These are phyloP conservation scores for Dactylellina cionopaga DNA, from an alignment of 2,329 filamentous ascomycete species.

Conservation along the genomic window DNA sequence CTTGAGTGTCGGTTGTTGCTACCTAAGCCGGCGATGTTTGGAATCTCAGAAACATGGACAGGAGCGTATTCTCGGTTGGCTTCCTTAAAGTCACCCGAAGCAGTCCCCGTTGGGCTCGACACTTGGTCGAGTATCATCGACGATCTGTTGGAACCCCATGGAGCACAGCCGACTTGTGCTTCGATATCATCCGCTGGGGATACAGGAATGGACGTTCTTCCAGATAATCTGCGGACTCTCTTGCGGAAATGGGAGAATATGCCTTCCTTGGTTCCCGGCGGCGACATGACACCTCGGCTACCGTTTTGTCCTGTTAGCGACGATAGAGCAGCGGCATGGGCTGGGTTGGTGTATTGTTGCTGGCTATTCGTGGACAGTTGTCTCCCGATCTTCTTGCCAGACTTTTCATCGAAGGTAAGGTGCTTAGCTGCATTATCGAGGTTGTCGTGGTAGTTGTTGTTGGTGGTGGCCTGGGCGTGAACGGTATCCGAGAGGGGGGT, in stretches of 20 bases:
- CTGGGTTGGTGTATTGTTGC: constrained; percentile 65
- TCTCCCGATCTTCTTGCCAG: constrained; percentile 88
- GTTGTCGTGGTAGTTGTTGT: constrained; percentile 52
- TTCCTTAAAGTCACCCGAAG: constrained; percentile 60
- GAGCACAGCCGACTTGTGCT: constrained; percentile 88
- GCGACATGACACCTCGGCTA: constrained; percentile 73
- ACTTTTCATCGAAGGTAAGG: constrained; percentile 69
- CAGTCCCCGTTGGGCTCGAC: constrained; percentile 62
- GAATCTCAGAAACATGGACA: constrained; percentile 50
- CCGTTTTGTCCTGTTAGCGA: constrained; percentile 53
- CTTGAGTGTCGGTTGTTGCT: constrained; percentile 49
- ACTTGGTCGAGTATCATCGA: constrained; percentile 78
- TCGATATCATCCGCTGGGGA: constrained; percentile 88
- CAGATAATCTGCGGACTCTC: constrained; percentile 88
- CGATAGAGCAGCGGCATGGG: constrained; percentile 56
- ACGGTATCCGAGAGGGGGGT: constrained; percentile 96
- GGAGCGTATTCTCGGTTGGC: constrained; percentile 49
- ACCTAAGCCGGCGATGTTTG: constrained; percentile 26
- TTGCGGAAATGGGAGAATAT: constrained; percentile 98
- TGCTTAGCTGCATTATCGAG: constrained; percentile 17
- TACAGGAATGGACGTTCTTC: constrained; percentile 82
- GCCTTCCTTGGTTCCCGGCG: constrained; percentile 86
- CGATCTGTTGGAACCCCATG: constrained; percentile 86
- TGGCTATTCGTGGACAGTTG: constrained; percentile 93
- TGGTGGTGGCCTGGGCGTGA: constrained; percentile 76